Conservation (phyloP, 2,329 filamentous ascomycete species). For the Dactylonectria macrodidyma region DNA sequence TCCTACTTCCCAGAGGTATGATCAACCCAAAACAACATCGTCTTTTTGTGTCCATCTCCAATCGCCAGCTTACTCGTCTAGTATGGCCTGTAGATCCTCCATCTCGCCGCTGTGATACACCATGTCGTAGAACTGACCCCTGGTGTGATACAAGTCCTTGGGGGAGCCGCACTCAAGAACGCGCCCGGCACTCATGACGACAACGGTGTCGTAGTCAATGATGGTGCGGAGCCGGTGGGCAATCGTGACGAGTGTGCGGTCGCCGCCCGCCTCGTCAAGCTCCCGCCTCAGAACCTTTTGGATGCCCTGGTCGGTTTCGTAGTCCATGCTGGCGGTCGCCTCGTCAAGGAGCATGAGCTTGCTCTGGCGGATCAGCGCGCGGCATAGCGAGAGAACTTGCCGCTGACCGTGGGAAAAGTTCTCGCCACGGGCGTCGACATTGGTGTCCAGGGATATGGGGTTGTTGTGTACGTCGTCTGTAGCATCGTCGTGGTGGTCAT, state of each 20-base stretch:
- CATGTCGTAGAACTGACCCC: slow-evolving; percentile 68
- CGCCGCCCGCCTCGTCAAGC: slow-evolving; percentile 59
- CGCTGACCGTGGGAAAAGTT: slow-evolving; percentile 73
- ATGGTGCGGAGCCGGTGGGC: slow-evolving; percentile 72
- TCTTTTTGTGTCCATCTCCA: not conserved
- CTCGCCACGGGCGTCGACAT: slow-evolving; percentile 67
- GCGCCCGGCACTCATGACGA: slow-evolving; percentile 69
- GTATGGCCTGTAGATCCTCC: slow-evolving; percentile 58
- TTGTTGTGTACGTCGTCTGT: slow-evolving; percentile 29
- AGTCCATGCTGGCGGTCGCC: slow-evolving; percentile 73
- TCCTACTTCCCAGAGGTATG: not conserved
- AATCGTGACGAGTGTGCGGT: slow-evolving; percentile 70
- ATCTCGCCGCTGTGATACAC: slow-evolving; percentile 69
- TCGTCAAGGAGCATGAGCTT: slow-evolving; percentile 72
- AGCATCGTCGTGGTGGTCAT: slow-evolving; percentile 31
- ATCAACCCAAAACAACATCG: not conserved
- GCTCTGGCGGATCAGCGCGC: slow-evolving; percentile 68
- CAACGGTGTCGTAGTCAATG: slow-evolving; percentile 71
- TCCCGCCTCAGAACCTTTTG: slow-evolving; percentile 67
- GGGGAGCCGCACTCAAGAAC: slow-evolving; percentile 69
- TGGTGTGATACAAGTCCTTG: slow-evolving; percentile 60
- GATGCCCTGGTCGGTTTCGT: slow-evolving; percentile 69
- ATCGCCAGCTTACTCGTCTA: slow-evolving; percentile 39
- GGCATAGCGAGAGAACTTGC: slow-evolving; percentile 71
- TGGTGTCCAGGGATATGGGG: slow-evolving; percentile 58